phyloP scores from a whole-genome alignment of 805 yeast species.

The Candida awuae region DNA sequence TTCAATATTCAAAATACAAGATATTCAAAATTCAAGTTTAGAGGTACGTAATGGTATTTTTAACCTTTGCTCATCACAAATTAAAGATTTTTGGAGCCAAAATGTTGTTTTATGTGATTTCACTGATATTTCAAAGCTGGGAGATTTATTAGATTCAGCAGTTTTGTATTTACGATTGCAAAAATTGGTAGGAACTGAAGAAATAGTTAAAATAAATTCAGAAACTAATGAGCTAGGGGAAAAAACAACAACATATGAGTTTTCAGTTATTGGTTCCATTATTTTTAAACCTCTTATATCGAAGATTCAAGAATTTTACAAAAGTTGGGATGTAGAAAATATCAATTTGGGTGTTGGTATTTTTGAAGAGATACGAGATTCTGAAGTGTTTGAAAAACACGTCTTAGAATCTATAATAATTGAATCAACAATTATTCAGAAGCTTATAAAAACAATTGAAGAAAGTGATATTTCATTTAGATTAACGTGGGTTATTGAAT shows the following conservation, averaged over 20 bases:
- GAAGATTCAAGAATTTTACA: slow-evolving; percentile 4
- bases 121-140: slow-evolving; percentile 24
- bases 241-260: neutral
- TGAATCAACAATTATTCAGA: slow-evolving; percentile 30
- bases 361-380: slow-evolving; percentile 26
- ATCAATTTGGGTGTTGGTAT: slow-evolving; percentile 15
- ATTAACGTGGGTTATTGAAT: slow-evolving; percentile 10
- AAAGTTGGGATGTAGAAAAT: slow-evolving; percentile 5
- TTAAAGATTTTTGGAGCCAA: slow-evolving; percentile 17
- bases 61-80: slow-evolving; percentile 15
- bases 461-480: slow-evolving; percentile 7
- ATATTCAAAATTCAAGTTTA: neutral
- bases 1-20: slow-evolving; percentile 2
- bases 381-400: neutral
- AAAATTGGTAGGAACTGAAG: neutral
- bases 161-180: slow-evolving; percentile 8
- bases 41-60: slow-evolving; percentile 8
- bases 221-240: neutral
- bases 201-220: neutral
- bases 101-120: slow-evolving; percentile 33
- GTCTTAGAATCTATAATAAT: neutral
- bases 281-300: slow-evolving; percentile 7
- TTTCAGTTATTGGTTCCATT: slow-evolving; percentile 4
- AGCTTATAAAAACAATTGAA: slow-evolving; percentile 27
- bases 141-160: slow-evolving; percentile 20